These are phyloP conservation scores for Apophysomyces elegans DNA, from an alignment of 371 early-diverging fungal species.

Conservation along the genomic window DNA sequence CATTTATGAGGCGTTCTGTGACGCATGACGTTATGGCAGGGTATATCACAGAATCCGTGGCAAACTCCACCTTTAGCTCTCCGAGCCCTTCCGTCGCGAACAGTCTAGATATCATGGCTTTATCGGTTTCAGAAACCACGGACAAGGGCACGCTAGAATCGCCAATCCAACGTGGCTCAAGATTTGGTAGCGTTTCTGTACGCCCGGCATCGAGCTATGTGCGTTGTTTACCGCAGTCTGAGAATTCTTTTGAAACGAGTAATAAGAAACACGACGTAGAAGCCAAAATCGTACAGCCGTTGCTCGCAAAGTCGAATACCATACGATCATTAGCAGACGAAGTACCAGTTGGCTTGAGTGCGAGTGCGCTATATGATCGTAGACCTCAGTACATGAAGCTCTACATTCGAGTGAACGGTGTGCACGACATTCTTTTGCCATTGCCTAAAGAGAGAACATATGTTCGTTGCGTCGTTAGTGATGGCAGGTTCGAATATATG, in stretches of 20 bases:
- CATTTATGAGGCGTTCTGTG: not conserved
- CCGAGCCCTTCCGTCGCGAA: not conserved
- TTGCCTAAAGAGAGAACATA: conserved; percentile 48
- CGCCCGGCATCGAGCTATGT: conserved; percentile 23
- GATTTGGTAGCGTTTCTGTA: conserved; percentile 27
- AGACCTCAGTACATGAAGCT: conserved; percentile 33
- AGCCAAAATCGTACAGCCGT: conserved; percentile 4
- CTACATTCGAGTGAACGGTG: conserved; percentile 42
- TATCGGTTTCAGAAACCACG: not conserved
- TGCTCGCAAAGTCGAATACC: not conserved
- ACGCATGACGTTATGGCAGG: not conserved
- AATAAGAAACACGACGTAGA: not conserved
- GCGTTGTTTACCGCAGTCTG: conserved; percentile 17
- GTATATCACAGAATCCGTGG: not conserved
- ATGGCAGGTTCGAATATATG: conserved; percentile 54
- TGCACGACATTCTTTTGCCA: conserved; percentile 44
- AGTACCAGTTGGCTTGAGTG: not conserved
- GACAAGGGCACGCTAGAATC: not conserved
- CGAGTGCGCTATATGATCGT: not conserved
- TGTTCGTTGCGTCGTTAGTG: conserved; percentile 52
- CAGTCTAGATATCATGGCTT: not conserved
- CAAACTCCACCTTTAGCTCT: not conserved
- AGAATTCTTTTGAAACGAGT: not conserved
- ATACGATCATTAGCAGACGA: not conserved
- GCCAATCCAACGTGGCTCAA: not conserved